Percentiles rank a stretch among this genome's conserved stretches.
phyloP scores from a whole-genome alignment of 495 filamentous ascomycete genomes.

The Penicillium ucsense region DNA sequence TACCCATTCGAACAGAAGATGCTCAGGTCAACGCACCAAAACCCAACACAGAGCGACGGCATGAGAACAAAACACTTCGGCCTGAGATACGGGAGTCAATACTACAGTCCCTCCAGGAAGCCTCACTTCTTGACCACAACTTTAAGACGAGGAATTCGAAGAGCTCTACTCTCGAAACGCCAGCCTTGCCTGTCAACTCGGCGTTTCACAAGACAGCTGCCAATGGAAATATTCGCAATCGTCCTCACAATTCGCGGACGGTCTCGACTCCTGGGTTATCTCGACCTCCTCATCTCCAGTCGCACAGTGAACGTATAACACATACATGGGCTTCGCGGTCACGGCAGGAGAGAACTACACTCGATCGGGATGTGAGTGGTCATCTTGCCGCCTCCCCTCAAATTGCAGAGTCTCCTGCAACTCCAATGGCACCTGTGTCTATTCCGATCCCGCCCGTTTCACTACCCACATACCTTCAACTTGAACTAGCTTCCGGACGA shows the following conservation, averaged over 20 bases:
- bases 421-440: constrained; percentile 57
- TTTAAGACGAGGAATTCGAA: constrained; percentile 16
- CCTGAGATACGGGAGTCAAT: constrained; percentile 8
- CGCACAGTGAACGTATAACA: constrained; percentile 24
- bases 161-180: constrained; percentile 18
- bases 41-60: constrained; percentile 12
- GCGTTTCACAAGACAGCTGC: constrained; percentile 2
- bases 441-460: constrained; percentile 80
- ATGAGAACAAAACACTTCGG: constrained; percentile 2
- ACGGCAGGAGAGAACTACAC: constrained; percentile 24
- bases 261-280: constrained; percentile 28
- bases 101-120: constrained; percentile 11
- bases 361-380: constrained; percentile 33
- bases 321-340: constrained; percentile 32
- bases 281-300: constrained; percentile 12
- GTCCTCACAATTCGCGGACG: constrained; percentile 25
- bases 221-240: constrained; percentile 14
- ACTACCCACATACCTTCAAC: constrained; percentile 76
- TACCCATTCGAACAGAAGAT: constrained; percentile 27
- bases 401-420: constrained; percentile 29
- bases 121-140: constrained; percentile 5
- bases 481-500: constrained; percentile 71
- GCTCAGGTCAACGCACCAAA: constrained; percentile 7
- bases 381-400: constrained; percentile 19
- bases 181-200: constrained; percentile 13